phyloP scores from a whole-genome alignment of 805 yeast species.

The Metschnikowia similis region DNA sequence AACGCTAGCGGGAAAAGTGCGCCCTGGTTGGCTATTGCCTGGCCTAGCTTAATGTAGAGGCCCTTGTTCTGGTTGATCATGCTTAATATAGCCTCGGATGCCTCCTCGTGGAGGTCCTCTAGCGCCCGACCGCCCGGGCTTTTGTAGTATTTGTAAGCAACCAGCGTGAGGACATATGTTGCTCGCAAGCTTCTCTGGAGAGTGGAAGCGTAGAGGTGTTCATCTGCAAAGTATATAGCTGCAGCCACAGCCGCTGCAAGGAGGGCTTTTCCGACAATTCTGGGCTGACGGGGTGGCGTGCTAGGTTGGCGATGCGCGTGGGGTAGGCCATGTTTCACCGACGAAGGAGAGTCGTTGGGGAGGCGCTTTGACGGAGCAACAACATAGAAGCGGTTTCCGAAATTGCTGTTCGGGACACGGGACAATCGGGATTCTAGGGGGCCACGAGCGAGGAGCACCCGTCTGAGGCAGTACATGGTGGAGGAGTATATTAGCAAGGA shows the following conservation, averaged over 20 bases:
- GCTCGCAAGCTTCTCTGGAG: slow-evolving; percentile 51
- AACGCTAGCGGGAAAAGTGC: slow-evolving; percentile 60
- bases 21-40: slow-evolving; percentile 75
- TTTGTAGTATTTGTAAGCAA: slow-evolving; percentile 58
- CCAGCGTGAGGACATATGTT: slow-evolving; percentile 39
- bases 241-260: slow-evolving; percentile 2
- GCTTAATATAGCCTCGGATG: slow-evolving; percentile 39
- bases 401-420: neutral
- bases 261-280: neutral
- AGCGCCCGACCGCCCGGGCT: slow-evolving; percentile 35
- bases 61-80: slow-evolving; percentile 35
- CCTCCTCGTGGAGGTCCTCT: slow-evolving; percentile 55
- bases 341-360: too few relatives aligned
- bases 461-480: neutral
- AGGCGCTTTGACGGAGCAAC: too few relatives aligned
- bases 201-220: slow-evolving; percentile 44
- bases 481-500: neutral
- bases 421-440: neutral
- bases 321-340: too few relatives aligned
- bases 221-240: slow-evolving; percentile 30
- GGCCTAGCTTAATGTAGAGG: slow-evolving; percentile 72
- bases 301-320: neutral
- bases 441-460: neutral
- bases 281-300: too few relatives aligned
- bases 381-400: too few relatives aligned